phyloP scores from a whole-genome alignment of 1,139 yeast species.

The Saccharomycopsis crataegensis region DNA sequence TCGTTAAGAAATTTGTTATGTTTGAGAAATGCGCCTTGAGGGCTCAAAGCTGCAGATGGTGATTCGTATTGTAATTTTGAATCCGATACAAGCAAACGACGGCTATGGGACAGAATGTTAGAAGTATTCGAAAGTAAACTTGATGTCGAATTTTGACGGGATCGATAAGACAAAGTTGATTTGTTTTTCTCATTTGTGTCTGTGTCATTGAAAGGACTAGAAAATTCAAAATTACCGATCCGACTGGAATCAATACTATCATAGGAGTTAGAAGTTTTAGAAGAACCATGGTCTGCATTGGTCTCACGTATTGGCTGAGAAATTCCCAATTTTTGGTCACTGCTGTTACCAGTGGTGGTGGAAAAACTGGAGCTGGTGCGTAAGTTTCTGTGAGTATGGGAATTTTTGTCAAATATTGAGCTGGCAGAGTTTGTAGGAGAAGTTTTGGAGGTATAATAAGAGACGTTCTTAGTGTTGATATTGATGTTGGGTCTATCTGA shows the following conservation, averaged over 20 bases:
- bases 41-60: neutral
- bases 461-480: neutral
- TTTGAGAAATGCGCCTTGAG: neutral
- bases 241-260: neutral
- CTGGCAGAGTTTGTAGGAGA: slow-evolving; percentile 11
- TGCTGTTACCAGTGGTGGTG: neutral
- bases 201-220: too few species aligned
- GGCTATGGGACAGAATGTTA: neutral
- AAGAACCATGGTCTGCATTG: neutral
- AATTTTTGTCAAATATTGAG: slow-evolving; percentile 11
- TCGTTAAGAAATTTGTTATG: slow-evolving; percentile 8
- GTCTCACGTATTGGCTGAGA: slow-evolving; percentile 3
- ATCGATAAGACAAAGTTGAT: too few species aligned
- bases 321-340: neutral
- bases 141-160: neutral
- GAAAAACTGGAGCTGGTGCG: neutral
- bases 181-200: too few species aligned
- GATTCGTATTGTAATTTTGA: neutral
- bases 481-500: neutral
- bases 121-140: slow-evolving; percentile 2
- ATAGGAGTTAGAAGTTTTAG: neutral
- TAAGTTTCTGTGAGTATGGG: neutral
- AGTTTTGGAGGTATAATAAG: slow-evolving; percentile 10
- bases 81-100: neutral
- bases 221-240: too few species aligned